Evolutionary conservation across 2,329 filamentous ascomycete genomes (phyloP).

Genomic region (Laburnicola sp.): DNA sequence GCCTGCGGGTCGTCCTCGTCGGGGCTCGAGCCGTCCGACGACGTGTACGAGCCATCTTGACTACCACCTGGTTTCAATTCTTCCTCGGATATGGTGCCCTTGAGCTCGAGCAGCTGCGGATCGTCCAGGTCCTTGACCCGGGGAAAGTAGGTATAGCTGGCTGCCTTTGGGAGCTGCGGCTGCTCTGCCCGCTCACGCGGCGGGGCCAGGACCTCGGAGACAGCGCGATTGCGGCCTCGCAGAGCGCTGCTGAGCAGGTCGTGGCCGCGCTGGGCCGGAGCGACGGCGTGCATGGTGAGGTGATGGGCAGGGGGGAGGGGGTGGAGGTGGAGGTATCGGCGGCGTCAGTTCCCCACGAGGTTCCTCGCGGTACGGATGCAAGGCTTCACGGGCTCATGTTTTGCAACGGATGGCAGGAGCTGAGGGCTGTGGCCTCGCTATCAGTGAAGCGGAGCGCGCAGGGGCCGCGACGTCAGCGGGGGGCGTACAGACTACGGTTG

Average conservation of each 20-base stretch:
- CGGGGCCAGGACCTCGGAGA: slow-evolving; percentile 36
- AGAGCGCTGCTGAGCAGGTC: slow-evolving; percentile 35
- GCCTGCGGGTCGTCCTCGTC: slow-evolving; percentile 40
- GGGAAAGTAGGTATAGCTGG: slow-evolving; percentile 48
- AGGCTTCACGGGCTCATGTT: slow-evolving; percentile 14
- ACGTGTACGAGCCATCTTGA: slow-evolving; percentile 44
- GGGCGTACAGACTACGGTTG: not conserved
- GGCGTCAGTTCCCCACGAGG: slow-evolving; percentile 11
- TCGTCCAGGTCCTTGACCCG: slow-evolving; percentile 43
- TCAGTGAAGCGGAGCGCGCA: not conserved
- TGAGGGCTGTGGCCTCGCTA: not conserved
- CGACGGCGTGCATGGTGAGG: slow-evolving; percentile 40
- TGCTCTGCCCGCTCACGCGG: slow-evolving; percentile 28
- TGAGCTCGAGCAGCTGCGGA: slow-evolving; percentile 31
- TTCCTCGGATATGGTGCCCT: slow-evolving; percentile 37
- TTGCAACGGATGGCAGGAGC: not conserved
- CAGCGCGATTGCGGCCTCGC: slow-evolving; percentile 36
- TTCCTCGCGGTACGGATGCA: slow-evolving; percentile 2
- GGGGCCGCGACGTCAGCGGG: slow-evolving; percentile 9
- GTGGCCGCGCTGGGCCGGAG: slow-evolving; percentile 34
- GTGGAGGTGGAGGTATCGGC: slow-evolving; percentile 8
- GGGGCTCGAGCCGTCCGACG: slow-evolving; percentile 51
- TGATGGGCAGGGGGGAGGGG: not conserved
- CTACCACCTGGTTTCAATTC: slow-evolving; percentile 31
- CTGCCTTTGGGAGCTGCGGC: slow-evolving; percentile 42